A percentile compares a stretch with the other conserved stretches of the same genome.
phyloP scores from a whole-genome alignment of 106 monocot genomes.

The Iris macrosiphon region DNA sequence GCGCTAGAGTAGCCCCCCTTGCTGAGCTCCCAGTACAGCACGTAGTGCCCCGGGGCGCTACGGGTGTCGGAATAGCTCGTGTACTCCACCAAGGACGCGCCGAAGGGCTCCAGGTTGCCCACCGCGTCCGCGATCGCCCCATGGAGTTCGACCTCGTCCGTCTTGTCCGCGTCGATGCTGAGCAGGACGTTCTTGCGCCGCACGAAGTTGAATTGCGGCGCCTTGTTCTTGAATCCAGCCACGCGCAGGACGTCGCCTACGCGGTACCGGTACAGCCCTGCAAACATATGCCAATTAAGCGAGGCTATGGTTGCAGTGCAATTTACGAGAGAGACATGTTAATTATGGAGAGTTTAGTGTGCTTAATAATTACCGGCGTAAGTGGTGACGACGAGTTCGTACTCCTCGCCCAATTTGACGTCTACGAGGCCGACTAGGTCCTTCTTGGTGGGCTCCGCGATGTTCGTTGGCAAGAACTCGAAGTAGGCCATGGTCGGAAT shows the following conservation, averaged over 20 bases:
- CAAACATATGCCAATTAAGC: not conserved
- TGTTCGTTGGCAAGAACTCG: slow-evolving; percentile 58
- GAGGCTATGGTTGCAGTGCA: no score
- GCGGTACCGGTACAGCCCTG: slow-evolving; percentile 76
- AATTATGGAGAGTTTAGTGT: no score
- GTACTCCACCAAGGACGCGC: slow-evolving; percentile 55
- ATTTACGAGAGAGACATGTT: no score
- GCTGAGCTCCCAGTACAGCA: slow-evolving; percentile 78
- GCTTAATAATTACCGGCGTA: slow-evolving; percentile 46
- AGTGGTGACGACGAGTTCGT: slow-evolving; percentile 92
- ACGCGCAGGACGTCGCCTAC: slow-evolving; percentile 79
- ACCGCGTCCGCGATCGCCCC: slow-evolving; percentile 51
- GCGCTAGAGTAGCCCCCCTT: slow-evolving; percentile 13
- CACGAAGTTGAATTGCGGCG: slow-evolving; percentile 74
- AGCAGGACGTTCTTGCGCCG: slow-evolving; percentile 75
- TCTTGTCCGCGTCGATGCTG: slow-evolving; percentile 91
- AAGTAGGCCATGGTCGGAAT: slow-evolving; percentile 88
- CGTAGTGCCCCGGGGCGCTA: slow-evolving; percentile 82
- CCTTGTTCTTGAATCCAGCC: slow-evolving; percentile 78
- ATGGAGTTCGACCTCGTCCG: slow-evolving; percentile 84
- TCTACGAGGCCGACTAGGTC: slow-evolving; percentile 71
- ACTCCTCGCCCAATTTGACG: slow-evolving; percentile 70
- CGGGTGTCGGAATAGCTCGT: slow-evolving; percentile 74
- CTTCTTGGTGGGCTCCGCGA: not conserved
- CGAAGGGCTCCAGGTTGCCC: slow-evolving; percentile 47